Evolutionary conservation across 2,329 filamentous ascomycete species (phyloP), one percentile per base, ranked within the genome.

Genomic region (Fusarium equiseti): DNA sequence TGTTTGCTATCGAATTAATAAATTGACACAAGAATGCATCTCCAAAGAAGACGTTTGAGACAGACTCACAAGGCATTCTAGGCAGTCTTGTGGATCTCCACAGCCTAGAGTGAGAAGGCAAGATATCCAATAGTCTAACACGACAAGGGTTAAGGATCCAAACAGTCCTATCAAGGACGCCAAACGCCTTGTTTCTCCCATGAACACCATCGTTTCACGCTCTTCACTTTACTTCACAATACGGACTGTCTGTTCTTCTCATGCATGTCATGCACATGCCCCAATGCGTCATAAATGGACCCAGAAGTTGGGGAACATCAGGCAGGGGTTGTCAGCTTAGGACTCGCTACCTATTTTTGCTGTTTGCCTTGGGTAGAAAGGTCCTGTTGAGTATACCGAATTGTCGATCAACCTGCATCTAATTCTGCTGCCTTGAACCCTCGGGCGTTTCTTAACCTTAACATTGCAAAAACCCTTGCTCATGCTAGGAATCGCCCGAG

Each of bases 401-500:
- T 40, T 66, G 63, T 26, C 63, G 62, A 66, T 66, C 63, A 66
- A 8, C 13, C 20, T 50, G 35, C 26, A 44, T 20, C 35, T 49
- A 46, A 46, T 66, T 55, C 55, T 66, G 63, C 63, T 66, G 63
- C 63, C 63, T 67, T 57, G 48, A 55, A 51, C 24, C 42, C 18
- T 32, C 55, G 63, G 63, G 62, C 60, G 60, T 48, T 38, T 27
- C 59, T 58, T 16, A 20, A 18, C 26, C 26, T 43, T 60, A 40
- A 43, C 48, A 26, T 27, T 15, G 11, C 12, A 15, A 45, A 31
- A 57, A 63, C n/a, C 55, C 51, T 49, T 50, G 63, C 26, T 52
- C 22, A 20, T 31, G 38, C 60, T 50, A 32, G 46, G 32, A 59
- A 53, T 68, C 66, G 65, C 65, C 65, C 64, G 65, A 68, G 65